Conservation (phyloP, 331 rosid species). For the Quercus lobata region DNA sequence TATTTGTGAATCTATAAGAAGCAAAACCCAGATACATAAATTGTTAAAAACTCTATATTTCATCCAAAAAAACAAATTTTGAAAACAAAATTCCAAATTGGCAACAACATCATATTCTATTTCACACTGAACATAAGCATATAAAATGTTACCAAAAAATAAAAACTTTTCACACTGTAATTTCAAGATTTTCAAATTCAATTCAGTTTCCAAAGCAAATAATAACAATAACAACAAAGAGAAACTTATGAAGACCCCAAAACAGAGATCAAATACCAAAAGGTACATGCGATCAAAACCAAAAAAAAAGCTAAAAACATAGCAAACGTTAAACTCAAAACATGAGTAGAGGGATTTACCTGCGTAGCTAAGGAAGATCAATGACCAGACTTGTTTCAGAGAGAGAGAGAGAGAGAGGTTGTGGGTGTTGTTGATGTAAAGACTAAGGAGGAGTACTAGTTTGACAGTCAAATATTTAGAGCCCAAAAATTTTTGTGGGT, state of each 20-base stretch:
- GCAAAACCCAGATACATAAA: too few species aligned
- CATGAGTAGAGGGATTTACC: conserved; percentile 23
- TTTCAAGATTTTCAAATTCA: too few species aligned
- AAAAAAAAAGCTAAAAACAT: conserved; percentile 1
- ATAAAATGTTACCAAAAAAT: too few species aligned
- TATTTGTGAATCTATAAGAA: too few species aligned
- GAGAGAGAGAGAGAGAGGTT: background rate
- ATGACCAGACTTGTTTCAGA: background rate
- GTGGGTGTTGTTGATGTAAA: background rate
- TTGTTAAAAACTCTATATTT: too few species aligned
- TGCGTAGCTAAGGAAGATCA: background rate
- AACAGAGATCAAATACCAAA: background rate
- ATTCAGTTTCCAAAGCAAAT: too few species aligned
- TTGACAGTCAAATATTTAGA: conserved; percentile 27
- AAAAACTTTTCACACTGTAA: too few species aligned
- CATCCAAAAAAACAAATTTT: too few species aligned
- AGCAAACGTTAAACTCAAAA: background rate
- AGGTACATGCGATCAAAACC: background rate
- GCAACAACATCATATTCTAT: too few species aligned
- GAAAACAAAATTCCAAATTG: too few species aligned
- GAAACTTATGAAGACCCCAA: background rate
- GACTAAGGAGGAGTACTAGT: conserved; percentile 3
- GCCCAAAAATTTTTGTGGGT: conserved; percentile 20
- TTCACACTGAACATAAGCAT: too few species aligned
- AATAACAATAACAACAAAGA: background rate